Base-by-base conservation (phyloP, 1,284 basidiomycete species). In the Tilletia walkeri region DNA sequence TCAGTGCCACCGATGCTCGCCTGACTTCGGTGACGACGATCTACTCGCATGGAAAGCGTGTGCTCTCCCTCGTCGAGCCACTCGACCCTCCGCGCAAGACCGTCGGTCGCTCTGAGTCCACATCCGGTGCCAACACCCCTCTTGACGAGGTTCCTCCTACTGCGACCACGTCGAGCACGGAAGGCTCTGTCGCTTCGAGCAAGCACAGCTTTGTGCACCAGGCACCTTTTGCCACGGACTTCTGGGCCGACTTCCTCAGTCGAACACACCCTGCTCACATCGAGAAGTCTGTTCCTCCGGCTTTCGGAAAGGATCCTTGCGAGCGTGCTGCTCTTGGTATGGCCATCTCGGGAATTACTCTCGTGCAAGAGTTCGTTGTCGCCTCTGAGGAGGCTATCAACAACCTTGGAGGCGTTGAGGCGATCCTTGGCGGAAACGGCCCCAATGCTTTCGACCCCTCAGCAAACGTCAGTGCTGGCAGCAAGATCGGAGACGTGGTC, bases 281-380 rank as follows among this genome's bases (percentile, higher is more conserved):
- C 20, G 69, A 71, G 66, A 76, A 72, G 24, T 72, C 75, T 30
- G 67, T 75, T 39, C 70, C 72, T 4, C 76, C 79, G 65, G 78
- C 80, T n/a, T 83, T 83, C 50, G 73, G 78, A 71, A 84, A 83
- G 70, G 79, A 78, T 73, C 78, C 76, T 14, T 77, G 79, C 48
- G 83, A 84, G 73, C 80, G 83, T 9, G 75, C 77, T 61, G 79
- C 78, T 1, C 76, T 85, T 16, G 78, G 78, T 9, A 78, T 84
- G 73, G 84, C 78, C 12, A 75, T 84, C 9, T 74, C 78, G 2
- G 80, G 80, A 48, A 76, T 84, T 61, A 82, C 84, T 20, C 80
- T 84, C 70, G 73, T 85, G 6, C 84, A 85, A 66, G 84, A 85
- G 73, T 78, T 84, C 72, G 80, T 85, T 66, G 78, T 84, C n/a